Base-by-base conservation (phyloP, 371 early-diverging fungal genomes). In the Mucor plumbeus region DNA sequence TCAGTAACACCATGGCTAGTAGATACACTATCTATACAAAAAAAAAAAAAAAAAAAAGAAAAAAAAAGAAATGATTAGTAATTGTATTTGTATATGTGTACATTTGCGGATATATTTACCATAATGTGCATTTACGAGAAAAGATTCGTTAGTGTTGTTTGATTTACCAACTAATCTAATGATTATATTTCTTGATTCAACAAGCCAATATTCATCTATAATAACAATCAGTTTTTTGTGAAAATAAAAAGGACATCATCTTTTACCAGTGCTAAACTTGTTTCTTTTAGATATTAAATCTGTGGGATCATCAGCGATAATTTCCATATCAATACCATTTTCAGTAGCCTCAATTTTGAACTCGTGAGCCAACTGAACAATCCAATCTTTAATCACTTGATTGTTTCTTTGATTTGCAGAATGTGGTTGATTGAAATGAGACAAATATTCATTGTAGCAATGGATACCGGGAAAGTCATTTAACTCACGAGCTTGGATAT, bases 1-100 rank as follows among this genome's bases (percentile, higher is more conserved):
- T 95, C 96, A 14, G 90, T 91, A 14, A 90, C 92, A 47, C 96
- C 96, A 65, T 85, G 78, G 64, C 92, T 90, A 43, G 90, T 81
- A 14, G 90, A 82, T 15, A 90, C 90, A 8, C 90, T 87, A 66
- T 95, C 87, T 87, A 67, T n/a, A 3, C 26, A 26, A 40, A 6
- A 2, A 40, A n/a, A 11, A 17, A 0, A 3, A 26, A 17, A 40
- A n/a, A n/a, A n/a, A n/a, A n/a, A n/a, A n/a, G n/a, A n/a, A n/a
- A n/a, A n/a, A n/a, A n/a, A n/a, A n/a, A n/a, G n/a, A n/a, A n/a
- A n/a, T n/a, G n/a, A n/a, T n/a, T n/a, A n/a, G n/a, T n/a, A n/a
- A n/a, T n/a, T n/a, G 11, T 3, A 41, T 31, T n/a, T 41, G 7
- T 59, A 10, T 7, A 0, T 17, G 0, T 57, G 5, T 0, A 11